Base-by-base conservation (phyloP, 495 filamentous ascomycete species). In the Talaromyces trachyspermus region DNA sequence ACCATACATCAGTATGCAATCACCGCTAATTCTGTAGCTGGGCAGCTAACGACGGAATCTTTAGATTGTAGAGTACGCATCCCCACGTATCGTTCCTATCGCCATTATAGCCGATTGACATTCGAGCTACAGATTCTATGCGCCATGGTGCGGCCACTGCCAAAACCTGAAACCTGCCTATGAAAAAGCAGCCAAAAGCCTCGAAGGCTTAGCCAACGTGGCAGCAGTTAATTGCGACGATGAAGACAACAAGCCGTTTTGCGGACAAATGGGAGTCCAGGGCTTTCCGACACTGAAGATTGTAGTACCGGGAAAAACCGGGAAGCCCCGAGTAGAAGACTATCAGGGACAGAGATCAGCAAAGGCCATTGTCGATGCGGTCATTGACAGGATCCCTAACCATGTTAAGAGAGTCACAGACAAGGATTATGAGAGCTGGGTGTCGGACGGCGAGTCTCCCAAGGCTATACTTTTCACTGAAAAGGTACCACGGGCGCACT, bases 241-340 rank as follows among this genome's bases (percentile, higher is more conserved):
- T 20, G 94, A 97, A 32, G 71, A 73, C 43, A 99, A 99, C 73
- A 97, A 97, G 65, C 71, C 75, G 3, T 77, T 97, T 55, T 99
- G 92, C 64, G 80, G 86, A 30, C 65, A 70, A 43, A 88, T 96
- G 81, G 92, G 91, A 38, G 82, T 99, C 18, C 77, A 95, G 68
- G 92, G 92, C 33, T 99, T 96, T 72, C 92, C 92, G 2, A 97
- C 92, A 1, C 72, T 99, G 46, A 99, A 99, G 75, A 91, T 95
- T 48, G 78, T 97, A 53, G 81, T 79, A 32, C 94, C 92, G 0
- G 79, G 79, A 42, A 91, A 89, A 64, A 89, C 78, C 14, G 86
- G 88, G 43, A 88, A 84, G 60, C 91, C 94, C 1, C 71, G 74
- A 22, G 84, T 96, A 4, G 89, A 96, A 64, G 94, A 99, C 62